These are phyloP conservation scores for Podila epicladia DNA, from an alignment of 192 early-diverging fungal genomes.

Conservation along the genomic window DNA sequence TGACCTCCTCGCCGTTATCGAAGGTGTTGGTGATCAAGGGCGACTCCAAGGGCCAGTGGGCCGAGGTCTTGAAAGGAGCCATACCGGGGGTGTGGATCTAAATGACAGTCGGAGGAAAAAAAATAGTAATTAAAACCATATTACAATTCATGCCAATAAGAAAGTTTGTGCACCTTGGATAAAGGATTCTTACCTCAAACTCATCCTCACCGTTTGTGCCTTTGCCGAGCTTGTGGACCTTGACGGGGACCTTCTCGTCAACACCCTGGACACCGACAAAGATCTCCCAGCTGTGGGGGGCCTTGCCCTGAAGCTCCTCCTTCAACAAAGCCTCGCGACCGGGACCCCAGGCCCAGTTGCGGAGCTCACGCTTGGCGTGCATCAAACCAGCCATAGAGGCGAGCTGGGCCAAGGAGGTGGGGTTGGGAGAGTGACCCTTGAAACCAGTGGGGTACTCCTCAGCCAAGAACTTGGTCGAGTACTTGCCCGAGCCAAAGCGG, in stretches of 20 bases:
- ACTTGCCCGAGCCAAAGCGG: constrained; percentile 77
- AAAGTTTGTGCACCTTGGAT: no score
- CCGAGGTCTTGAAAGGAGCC: constrained; percentile 47
- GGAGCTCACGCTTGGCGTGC: constrained; percentile 72
- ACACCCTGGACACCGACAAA: constrained; percentile 59
- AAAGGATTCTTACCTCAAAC: constrained; percentile 50
- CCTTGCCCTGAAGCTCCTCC: constrained; percentile 32
- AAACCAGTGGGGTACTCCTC: constrained; percentile 92
- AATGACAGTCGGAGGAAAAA: neutral
- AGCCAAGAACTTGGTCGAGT: constrained; percentile 87
- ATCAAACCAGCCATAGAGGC: constrained; percentile 71
- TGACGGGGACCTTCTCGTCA: constrained; percentile 58
- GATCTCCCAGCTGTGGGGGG: constrained; percentile 59
- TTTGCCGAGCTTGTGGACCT: constrained; percentile 46
- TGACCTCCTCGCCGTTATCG: constrained; percentile 56
- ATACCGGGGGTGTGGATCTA: constrained; percentile 46
- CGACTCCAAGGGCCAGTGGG: constrained; percentile 80
- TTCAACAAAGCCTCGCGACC: constrained; percentile 57
- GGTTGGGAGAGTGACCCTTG: constrained; percentile 75
- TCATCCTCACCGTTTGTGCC: constrained; percentile 51
- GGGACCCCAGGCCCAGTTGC: constrained; percentile 65
- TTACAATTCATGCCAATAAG: neutral
- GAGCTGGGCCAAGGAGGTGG: constrained; percentile 63
- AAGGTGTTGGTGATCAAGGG: constrained; percentile 70
- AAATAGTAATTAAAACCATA: neutral